Percentiles rank a stretch among this genome's conserved stretches.
Evolutionary conservation across 441 rosid species (phyloP).

Genomic region (Sinapis alba): DNA sequence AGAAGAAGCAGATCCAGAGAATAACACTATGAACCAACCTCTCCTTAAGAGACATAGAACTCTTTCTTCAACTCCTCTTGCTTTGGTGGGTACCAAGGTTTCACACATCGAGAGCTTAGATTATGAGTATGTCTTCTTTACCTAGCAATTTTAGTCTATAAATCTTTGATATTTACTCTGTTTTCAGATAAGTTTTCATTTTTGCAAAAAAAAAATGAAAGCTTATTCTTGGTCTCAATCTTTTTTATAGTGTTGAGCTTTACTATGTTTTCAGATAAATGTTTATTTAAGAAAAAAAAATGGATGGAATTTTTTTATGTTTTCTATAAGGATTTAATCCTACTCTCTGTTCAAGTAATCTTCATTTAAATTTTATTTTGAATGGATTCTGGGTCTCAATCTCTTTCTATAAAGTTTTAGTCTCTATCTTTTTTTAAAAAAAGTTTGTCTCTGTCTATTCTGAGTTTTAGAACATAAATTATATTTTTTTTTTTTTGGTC

Average conservation of each 20-base stretch:
- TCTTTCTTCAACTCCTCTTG: constrained; percentile 68
- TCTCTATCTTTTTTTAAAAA: not conserved
- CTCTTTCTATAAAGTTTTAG: not conserved
- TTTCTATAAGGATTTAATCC: not conserved
- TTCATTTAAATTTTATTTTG: not conserved
- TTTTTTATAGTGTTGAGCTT: not conserved
- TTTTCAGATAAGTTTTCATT: not conserved
- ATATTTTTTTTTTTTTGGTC: not conserved
- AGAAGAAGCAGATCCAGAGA: constrained; percentile 56
- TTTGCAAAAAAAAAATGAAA: not conserved
- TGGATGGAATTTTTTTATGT: not conserved
- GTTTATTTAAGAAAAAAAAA: not conserved
- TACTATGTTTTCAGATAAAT: not conserved
- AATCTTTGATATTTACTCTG: not conserved
- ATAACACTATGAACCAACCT: constrained; percentile 53
- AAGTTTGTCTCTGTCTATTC: not conserved
- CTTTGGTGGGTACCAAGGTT: constrained; percentile 81
- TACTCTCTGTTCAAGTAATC: not conserved
- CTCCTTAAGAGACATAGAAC: constrained; percentile 73
- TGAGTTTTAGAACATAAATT: not conserved
- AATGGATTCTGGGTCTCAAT: not conserved
- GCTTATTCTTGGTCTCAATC: not conserved
- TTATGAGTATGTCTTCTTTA: constrained; percentile 56
- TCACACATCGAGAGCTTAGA: constrained; percentile 86
- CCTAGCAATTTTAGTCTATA: not conserved